Conservation (phyloP, 2,329 filamentous ascomycete genomes). For the Lachnellula suecica region DNA sequence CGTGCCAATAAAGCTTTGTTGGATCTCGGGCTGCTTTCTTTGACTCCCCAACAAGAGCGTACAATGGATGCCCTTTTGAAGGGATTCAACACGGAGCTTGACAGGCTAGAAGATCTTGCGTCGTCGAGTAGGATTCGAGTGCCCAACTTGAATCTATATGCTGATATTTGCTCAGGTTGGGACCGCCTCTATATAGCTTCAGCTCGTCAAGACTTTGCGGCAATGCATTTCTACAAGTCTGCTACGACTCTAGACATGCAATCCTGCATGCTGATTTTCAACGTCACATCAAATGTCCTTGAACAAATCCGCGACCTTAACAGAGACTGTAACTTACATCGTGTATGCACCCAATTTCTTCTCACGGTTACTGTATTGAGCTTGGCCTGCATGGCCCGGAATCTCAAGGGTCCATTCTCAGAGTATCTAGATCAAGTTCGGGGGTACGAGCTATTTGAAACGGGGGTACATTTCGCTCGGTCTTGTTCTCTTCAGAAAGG, state of each 20-base stretch:
- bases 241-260: background rate
- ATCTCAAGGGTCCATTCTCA: background rate
- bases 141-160: background rate
- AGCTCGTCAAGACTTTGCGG: background rate
- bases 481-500: background rate
- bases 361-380: background rate
- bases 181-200: background rate
- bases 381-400: background rate
- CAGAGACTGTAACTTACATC: background rate
- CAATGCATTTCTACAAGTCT: background rate
- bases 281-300: background rate
- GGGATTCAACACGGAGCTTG: background rate
- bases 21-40: background rate
- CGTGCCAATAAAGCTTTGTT: background rate
- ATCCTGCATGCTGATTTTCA: background rate
- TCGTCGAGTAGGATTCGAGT: background rate
- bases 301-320: background rate
- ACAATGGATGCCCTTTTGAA: background rate
- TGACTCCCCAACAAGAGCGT: background rate
- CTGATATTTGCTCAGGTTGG: background rate
- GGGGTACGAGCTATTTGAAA: background rate
- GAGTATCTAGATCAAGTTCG: background rate
- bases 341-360: background rate
- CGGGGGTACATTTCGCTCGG: background rate
- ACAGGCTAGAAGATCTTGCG: background rate